Base-by-base conservation (phyloP, 2,329 filamentous ascomycete species). In the Hypoxylon sp. region DNA sequence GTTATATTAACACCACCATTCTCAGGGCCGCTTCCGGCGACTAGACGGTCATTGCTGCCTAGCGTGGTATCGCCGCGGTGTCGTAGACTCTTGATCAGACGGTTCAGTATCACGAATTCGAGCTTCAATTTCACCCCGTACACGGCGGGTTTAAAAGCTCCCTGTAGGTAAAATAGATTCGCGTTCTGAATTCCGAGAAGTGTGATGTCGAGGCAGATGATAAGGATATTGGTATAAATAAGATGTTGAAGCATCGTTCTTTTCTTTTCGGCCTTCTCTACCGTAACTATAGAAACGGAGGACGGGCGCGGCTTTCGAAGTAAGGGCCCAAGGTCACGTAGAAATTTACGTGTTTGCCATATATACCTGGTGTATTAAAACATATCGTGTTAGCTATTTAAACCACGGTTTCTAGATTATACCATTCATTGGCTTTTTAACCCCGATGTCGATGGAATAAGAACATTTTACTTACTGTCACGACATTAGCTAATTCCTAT, bases 181-280 rank as follows among this genome's bases (percentile, higher is more conserved):
- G 78, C 74, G 66, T 79, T 82, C 65, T 80, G 78, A 11, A 82
- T 70, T 5, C 74, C 80, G 0, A 83, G 76, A 0, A 83, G 73
- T 19, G 76, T 75, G 59, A 78, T 75, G 64, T 83, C 80, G 35
- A 83, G 76, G 5, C 72, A 67, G 63, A 83, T 80, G 58, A 83
- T 77, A 48, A 82, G 72, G 14, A 81, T 5, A 69, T 82, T 82
- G 59, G 78, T 76, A 26, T 74, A 74, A 35, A 83, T 77, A 5
- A 83, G 78, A 37, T 81, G 78, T 13, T 66, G 57, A 14, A 79
- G 71, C 24, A 79, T 69, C 5, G 54, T 58, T 66, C 54, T 68
- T 10, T 61, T 55, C 54, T 65, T 65, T 26, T 48, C 44, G 44
- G 50, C 37, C 19, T 50, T 29, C 13, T 11, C 44, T 1, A 10